Evolutionary conservation across 2,329 filamentous ascomycete genomes (phyloP).

Genomic region (Chaetomium globosum): DNA sequence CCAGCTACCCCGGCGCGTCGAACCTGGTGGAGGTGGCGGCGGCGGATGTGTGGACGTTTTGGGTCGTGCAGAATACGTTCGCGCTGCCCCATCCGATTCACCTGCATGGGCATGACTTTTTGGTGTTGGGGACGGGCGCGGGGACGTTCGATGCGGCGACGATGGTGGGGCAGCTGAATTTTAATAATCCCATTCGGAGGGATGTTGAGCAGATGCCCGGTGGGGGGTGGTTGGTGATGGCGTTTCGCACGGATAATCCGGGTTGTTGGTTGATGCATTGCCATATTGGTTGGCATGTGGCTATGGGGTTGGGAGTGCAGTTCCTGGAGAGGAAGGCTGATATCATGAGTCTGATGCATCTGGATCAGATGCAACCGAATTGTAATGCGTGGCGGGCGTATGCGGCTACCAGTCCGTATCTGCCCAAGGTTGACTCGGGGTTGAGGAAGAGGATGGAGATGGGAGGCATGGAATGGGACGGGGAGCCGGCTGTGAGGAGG

Average conservation of each 20-base stretch:
- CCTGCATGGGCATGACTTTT: slow-evolving; percentile 42
- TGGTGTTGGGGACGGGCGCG: slow-evolving; percentile 36
- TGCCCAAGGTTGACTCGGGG: slow-evolving; percentile 36
- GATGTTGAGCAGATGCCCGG: slow-evolving; percentile 52
- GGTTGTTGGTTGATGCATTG: slow-evolving; percentile 54
- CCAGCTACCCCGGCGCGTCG: slow-evolving; percentile 35
- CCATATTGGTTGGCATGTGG: slow-evolving; percentile 55
- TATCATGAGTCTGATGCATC: slow-evolving; percentile 30
- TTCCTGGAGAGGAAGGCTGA: slow-evolving; percentile 48
- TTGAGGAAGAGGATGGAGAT: slow-evolving; percentile 26
- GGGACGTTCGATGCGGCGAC: slow-evolving; percentile 32
- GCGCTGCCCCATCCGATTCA: slow-evolving; percentile 42
- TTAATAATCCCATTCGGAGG: slow-evolving; percentile 50
- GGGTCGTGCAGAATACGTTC: slow-evolving; percentile 9
- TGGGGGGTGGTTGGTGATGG: slow-evolving; percentile 52
- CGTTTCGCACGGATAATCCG: slow-evolving; percentile 56
- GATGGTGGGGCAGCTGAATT: slow-evolving; percentile 30
- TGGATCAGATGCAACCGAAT: slow-evolving; percentile 39
- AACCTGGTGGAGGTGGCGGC: slow-evolving; percentile 40
- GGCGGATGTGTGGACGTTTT: slow-evolving; percentile 8
- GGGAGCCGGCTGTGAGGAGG: slow-evolving; percentile 18
- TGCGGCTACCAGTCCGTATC: slow-evolving; percentile 29
- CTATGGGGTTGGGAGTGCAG: slow-evolving; percentile 53
- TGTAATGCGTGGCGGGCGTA: slow-evolving; percentile 36
- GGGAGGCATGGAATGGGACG: slow-evolving; percentile 6